Conservation (phyloP, 2,329 filamentous ascomycete genomes). For the Arthrobotrys sphaeroides region DNA sequence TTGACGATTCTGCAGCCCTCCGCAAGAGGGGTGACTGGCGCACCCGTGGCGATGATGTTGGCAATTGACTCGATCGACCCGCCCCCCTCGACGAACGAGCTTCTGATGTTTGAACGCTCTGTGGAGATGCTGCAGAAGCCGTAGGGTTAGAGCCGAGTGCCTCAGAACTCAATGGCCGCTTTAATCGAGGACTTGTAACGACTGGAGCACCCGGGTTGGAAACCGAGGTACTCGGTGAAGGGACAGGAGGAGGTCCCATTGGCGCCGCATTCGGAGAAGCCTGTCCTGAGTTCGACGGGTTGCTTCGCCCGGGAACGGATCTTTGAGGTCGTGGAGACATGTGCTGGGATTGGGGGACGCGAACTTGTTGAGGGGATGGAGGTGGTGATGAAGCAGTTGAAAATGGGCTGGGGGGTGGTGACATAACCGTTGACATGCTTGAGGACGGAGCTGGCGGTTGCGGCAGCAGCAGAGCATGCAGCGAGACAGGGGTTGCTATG, state of each 20-base stretch:
- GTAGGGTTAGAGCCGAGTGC: conserved; percentile 19
- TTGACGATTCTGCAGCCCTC: conserved; percentile 31
- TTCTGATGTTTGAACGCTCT: neutral
- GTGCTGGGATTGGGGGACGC: conserved; percentile 34
- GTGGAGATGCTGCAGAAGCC: conserved; percentile 15
- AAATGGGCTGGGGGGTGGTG: conserved; percentile 41
- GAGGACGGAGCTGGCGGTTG: conserved; percentile 1
- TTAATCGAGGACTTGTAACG: conserved; percentile 35
- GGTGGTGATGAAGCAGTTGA: conserved; percentile 46
- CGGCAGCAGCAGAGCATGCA: neutral
- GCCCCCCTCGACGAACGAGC: conserved; percentile 35
- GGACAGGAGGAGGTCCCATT: conserved; percentile 40
- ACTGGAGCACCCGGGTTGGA: conserved; percentile 9
- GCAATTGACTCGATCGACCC: conserved; percentile 18
- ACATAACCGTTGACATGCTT: conserved; percentile 50
- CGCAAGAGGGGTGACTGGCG: conserved; percentile 38
- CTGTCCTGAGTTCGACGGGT: conserved; percentile 7
- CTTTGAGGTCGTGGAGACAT: conserved; percentile 34
- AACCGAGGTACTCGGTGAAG: conserved; percentile 26
- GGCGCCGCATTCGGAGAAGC: conserved; percentile 12
- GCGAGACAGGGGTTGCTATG: neutral
- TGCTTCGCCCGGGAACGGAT: conserved; percentile 3
- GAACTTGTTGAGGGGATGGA: conserved; percentile 47
- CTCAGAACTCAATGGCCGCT: conserved; percentile 46
- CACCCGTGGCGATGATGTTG: conserved; percentile 28